Percentiles rank a stretch among this genome's conserved stretches.
These are phyloP conservation scores for Begonia peltatifolia DNA, from an alignment of 306 rosid species.

Conservation along the genomic window DNA sequence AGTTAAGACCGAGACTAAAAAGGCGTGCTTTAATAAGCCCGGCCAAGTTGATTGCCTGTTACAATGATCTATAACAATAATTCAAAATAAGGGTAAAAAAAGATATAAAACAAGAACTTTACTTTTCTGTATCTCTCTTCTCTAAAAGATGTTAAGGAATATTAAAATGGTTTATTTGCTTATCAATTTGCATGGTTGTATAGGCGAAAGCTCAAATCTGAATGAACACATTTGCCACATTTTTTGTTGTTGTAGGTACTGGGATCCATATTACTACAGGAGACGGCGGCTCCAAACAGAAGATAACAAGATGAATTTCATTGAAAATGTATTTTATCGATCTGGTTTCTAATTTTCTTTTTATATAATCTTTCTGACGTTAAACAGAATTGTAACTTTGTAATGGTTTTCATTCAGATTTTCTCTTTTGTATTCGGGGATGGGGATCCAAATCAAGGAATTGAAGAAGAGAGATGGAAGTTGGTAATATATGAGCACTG, in stretches of 20 bases:
- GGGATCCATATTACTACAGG: slow-evolving; percentile 95
- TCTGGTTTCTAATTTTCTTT: slow-evolving; percentile 2
- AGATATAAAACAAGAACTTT: not conserved
- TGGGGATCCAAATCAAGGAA: slow-evolving; percentile 99
- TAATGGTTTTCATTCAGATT: slow-evolving; percentile 32
- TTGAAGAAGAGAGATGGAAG: slow-evolving; percentile 99
- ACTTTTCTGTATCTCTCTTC: not conserved
- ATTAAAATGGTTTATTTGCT: not conserved
- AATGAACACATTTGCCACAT: slow-evolving; percentile 8
- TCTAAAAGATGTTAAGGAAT: not conserved
- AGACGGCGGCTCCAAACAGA: slow-evolving; percentile 54
- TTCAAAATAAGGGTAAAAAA: not conserved
- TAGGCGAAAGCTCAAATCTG: slow-evolving; percentile 5
- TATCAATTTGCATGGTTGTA: slow-evolving; percentile 2
- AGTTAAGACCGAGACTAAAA: too few relatives aligned
- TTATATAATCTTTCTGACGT: slow-evolving; percentile 7
- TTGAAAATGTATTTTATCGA: slow-evolving; percentile 71
- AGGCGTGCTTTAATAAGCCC: too few relatives aligned
- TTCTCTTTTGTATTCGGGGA: slow-evolving; percentile 98
- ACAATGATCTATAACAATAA: too few relatives aligned
- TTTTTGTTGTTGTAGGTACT: slow-evolving; percentile 45
- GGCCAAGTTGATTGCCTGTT: too few relatives aligned
- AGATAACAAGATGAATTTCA: slow-evolving; percentile 63
- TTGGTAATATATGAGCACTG: slow-evolving; percentile 95
- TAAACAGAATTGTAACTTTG: slow-evolving; percentile 12